phyloP scores from a whole-genome alignment of 2,329 filamentous ascomycete genomes.

The Curvularia spicifera region DNA sequence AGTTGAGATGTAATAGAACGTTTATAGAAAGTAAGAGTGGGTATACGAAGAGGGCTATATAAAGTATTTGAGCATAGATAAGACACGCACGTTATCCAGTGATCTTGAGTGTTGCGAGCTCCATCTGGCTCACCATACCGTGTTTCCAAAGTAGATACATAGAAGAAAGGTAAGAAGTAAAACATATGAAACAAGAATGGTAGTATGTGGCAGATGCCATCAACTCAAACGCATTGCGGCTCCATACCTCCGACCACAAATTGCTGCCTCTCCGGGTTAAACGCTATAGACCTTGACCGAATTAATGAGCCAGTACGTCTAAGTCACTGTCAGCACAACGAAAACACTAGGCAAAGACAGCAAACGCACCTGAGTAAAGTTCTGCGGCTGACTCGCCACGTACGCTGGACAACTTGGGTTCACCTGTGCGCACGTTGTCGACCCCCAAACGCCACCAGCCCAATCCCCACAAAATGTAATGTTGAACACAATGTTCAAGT shows the following conservation, averaged over 20 bases:
- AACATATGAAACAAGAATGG: not conserved
- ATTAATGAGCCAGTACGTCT: constrained; percentile 51
- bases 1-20: constrained; percentile 21
- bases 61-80: not conserved
- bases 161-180: not conserved
- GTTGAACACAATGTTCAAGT: constrained; percentile 55
- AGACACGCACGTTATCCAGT: not conserved
- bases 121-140: not conserved
- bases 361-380: constrained; percentile 43
- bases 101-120: not conserved
- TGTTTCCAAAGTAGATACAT: not conserved
- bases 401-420: constrained; percentile 49
- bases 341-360: accelerated
- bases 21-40: not conserved
- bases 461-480: constrained; percentile 64
- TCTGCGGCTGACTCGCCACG: constrained; percentile 48
- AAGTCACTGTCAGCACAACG: constrained; percentile 15
- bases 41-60: not conserved
- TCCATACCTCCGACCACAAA: not conserved
- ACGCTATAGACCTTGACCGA: constrained; percentile 49
- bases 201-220: not conserved
- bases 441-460: constrained; percentile 57
- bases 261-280: constrained; percentile 13
- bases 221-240: not conserved
- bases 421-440: constrained; percentile 35